Base-by-base conservation (phyloP, 163 green algal species). In the Scenedesmus sp. region DNA sequence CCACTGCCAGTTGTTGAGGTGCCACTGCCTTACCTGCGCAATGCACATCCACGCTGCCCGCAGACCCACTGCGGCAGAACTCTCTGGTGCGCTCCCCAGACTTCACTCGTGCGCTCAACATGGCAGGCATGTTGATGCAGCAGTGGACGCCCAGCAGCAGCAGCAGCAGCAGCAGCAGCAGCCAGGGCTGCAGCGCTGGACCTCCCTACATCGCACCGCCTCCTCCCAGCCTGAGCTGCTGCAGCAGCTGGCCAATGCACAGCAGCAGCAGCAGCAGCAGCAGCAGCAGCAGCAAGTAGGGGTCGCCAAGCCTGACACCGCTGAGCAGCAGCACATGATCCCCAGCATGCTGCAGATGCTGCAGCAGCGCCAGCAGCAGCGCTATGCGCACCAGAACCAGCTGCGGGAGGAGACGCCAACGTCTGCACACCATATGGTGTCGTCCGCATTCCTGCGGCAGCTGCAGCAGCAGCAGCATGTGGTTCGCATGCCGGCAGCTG, bases 351-450 rank as follows among this genome's bases (percentile, higher is more conserved):
- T 59, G 44, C n/a, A 46, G 44, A 33, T 87, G 81, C 9, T 87
- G 81, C 51, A 76, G 81, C 65, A 89, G 61, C 18, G 42, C 15
- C 85, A 90, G 73, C 86, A 91, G 76, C 76, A 91, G 86, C 86
- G 40, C 9, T 70, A 88, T 18, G 37, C 24, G 3, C 59, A 84
- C 40, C 35, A 84, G 42, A 51, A 84, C 42, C 78, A 84, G 22
- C 78, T 59, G 35, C 78, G 43, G 0, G 42, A 84, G 78, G 42
- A 59, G 35, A 59, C 78, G 0, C 78, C 40, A 18, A 37, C 78
- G 15, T 51, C 40, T 51, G 40, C 78, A 13, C 40, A 84, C 9
- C 40, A 84, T 4, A 59, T 84, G 65, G 65, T 76, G 65, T 26
- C 78, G 33, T 33, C 40, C 37, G 78, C 43, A 51, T 30, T 51